These are phyloP conservation scores for Taxawa tesnikishii DNA, from an alignment of 2,329 filamentous ascomycete genomes.

Conservation along the genomic window DNA sequence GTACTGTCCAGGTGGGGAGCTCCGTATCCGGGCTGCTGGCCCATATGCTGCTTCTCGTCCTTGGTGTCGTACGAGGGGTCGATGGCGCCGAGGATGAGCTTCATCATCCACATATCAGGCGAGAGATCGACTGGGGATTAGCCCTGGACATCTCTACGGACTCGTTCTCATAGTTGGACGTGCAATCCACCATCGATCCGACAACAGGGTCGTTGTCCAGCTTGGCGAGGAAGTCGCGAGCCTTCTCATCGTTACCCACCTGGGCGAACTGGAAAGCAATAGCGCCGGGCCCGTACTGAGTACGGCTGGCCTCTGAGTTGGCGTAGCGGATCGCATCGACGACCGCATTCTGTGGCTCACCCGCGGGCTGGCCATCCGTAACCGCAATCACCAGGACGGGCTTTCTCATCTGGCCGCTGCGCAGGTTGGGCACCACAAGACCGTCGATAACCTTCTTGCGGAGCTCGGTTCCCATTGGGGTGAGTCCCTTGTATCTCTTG, in stretches of 20 bases:
- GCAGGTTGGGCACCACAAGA: conserved; percentile 42
- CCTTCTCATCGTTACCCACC: conserved; percentile 54
- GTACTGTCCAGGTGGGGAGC: conserved; percentile 14
- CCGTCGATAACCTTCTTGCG: conserved; percentile 52
- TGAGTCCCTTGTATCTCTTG: conserved; percentile 53
- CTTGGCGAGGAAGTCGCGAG: conserved; percentile 49
- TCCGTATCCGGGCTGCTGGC: conserved; percentile 15
- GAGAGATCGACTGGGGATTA: conserved; percentile 51
- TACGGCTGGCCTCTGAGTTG: conserved; percentile 35
- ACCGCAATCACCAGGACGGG: conserved; percentile 54
- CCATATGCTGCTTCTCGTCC: conserved; percentile 41
- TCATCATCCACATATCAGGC: conserved; percentile 54
- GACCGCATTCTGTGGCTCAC: conserved; percentile 45
- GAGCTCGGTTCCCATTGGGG: conserved; percentile 52
- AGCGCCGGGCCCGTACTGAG: conserved; percentile 41
- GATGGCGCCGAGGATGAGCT: conserved; percentile 55
- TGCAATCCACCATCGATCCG: conserved; percentile 53
- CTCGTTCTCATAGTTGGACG: conserved; percentile 57
- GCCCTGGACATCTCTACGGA: conserved; percentile 53
- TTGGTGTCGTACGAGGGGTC: conserved; percentile 54
- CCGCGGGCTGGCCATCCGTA: conserved; percentile 54
- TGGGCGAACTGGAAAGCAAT: conserved; percentile 57
- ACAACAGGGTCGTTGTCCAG: conserved; percentile 53
- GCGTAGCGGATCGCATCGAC: conserved; percentile 46
- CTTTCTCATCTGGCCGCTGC: conserved; percentile 43